These are phyloP conservation scores for Penicillium sp. DNA, from an alignment of 2,329 filamentous ascomycete species.

Conservation along the genomic window DNA sequence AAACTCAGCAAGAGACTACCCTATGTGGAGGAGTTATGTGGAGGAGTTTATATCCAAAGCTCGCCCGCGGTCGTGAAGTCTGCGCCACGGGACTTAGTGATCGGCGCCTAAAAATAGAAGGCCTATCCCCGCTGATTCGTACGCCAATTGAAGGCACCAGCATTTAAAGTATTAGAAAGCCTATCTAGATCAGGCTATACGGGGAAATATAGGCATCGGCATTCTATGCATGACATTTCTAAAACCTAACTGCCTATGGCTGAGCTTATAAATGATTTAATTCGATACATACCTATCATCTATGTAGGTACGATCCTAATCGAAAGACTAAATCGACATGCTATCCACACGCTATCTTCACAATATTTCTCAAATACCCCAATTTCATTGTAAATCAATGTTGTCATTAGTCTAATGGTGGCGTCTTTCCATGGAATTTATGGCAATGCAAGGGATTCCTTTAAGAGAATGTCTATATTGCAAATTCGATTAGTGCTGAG, in stretches of 20 bases:
- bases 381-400: not conserved
- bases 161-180: not conserved
- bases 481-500: not conserved
- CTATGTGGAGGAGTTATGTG: not conserved
- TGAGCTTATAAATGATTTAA: not conserved
- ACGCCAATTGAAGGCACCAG: conserved; percentile 3
- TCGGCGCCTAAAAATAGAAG: conserved; percentile 28
- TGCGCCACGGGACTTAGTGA: conserved; percentile 20
- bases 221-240: not conserved
- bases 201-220: not conserved
- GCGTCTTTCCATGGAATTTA: not conserved
- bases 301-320: no score
- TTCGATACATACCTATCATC: no score
- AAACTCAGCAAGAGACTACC: not conserved
- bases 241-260: not conserved
- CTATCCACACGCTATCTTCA: no score
- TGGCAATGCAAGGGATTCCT: not conserved
- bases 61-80: not conserved
- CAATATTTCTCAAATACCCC: no score
- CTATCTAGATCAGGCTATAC: not conserved
- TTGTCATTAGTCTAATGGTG: not conserved
- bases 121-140: conserved; percentile 2
- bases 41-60: conserved; percentile 11
- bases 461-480: not conserved
- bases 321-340: no score